A percentile compares a stretch with the other conserved stretches of the same genome.
phyloP scores from a whole-genome alignment of 495 filamentous ascomycete species.

The Penicillium subrubescens region DNA sequence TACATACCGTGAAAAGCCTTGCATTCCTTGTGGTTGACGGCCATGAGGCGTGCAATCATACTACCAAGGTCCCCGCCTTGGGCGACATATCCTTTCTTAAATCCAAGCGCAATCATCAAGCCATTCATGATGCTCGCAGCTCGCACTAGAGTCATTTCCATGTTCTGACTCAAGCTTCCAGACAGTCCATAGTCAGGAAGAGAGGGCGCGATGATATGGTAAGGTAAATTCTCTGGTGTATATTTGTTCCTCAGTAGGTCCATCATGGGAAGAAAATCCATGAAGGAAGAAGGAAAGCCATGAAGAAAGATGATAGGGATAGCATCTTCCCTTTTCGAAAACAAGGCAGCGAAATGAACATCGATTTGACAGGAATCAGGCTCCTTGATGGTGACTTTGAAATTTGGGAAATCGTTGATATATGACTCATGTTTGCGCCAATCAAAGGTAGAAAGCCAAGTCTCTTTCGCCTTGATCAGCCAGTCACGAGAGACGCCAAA shows the following conservation, averaged over 20 bases:
- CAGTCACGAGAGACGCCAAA: constrained; percentile 17
- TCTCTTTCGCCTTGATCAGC: constrained; percentile 18
- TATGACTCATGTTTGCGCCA: constrained; percentile 49
- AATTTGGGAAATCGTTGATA: constrained; percentile 62
- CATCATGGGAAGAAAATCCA: constrained; percentile 34
- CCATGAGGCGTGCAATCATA: constrained; percentile 42
- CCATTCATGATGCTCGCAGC: constrained; percentile 49
- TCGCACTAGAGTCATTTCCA: constrained; percentile 37
- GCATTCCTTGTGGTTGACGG: constrained; percentile 28
- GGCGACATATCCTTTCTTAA: constrained; percentile 53
- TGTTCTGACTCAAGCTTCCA: constrained; percentile 41
- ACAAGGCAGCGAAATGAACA: constrained; percentile 58
- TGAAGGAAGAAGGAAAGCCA: constrained; percentile 49
- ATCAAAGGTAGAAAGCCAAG: constrained; percentile 14
- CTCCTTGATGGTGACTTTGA: constrained; percentile 43
- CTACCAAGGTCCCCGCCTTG: constrained; percentile 64
- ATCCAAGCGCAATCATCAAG: constrained; percentile 57
- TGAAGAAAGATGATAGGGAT: constrained; percentile 55
- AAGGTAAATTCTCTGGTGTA: constrained; percentile 52
- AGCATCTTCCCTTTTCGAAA: constrained; percentile 53
- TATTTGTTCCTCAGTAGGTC: constrained; percentile 47
- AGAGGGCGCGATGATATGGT: constrained; percentile 60
- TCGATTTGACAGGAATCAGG: constrained; percentile 33
- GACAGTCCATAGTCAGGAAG: constrained; percentile 56
- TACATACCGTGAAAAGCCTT: constrained; percentile 27